phyloP scores from a whole-genome alignment of 768 basidiomycete genomes.

The Phanerochaete sordida region DNA sequence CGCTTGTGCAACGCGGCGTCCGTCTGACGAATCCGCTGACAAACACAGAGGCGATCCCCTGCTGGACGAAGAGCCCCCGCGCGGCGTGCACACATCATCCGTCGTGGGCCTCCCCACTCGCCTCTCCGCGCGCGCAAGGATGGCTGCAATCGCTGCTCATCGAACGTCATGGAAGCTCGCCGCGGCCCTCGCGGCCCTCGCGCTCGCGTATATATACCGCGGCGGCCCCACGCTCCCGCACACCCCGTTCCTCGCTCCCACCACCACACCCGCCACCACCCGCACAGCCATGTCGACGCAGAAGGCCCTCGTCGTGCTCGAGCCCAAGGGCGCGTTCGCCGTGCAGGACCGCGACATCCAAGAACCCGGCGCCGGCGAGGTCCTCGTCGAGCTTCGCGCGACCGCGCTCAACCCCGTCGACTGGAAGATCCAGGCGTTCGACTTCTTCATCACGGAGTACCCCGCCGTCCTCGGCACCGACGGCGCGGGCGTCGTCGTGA shows the following conservation, averaged over 20 bases:
- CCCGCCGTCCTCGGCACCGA: slow-evolving; percentile 25
- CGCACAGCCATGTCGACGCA: slow-evolving; percentile 1
- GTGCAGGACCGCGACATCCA: slow-evolving; percentile 3
- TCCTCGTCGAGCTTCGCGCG: slow-evolving; percentile 25
- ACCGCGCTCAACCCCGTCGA: slow-evolving; percentile 32
- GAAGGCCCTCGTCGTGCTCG: slow-evolving; percentile 14
- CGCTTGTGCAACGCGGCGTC: neutral
- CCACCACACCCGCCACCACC: neutral
- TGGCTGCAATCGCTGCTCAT: neutral
- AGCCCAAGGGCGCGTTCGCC: slow-evolving; percentile 5
- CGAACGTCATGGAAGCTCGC: neutral
- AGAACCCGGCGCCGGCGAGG: slow-evolving; percentile 18
- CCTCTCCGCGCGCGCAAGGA: neutral
- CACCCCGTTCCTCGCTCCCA: neutral
- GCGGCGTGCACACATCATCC: neutral
- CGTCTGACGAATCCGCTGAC: neutral
- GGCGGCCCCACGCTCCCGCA: neutral
- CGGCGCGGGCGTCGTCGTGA: slow-evolving; percentile 34
- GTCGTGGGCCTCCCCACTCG: neutral
- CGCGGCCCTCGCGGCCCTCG: neutral
- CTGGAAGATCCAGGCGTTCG: slow-evolving; percentile 32
- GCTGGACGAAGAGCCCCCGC: neutral
- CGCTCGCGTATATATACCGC: neutral
- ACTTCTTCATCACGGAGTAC: slow-evolving; percentile 29
- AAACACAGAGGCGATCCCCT: neutral